phyloP scores from a whole-genome alignment of 176 grass and related monocot species.

The Microstegium vimineum region DNA sequence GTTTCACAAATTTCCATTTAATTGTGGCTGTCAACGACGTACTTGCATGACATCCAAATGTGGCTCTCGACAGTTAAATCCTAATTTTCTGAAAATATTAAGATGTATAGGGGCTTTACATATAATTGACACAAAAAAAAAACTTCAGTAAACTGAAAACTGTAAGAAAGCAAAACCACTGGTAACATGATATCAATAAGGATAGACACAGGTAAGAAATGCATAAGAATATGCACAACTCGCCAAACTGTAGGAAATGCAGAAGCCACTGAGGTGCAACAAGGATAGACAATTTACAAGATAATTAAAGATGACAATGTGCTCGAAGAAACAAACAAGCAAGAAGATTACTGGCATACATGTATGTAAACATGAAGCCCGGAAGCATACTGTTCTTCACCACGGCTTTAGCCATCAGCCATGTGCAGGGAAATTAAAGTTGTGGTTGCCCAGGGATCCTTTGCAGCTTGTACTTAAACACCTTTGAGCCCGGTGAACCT shows the following conservation, averaged over 20 bases:
- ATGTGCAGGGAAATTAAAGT: conserved; percentile 43
- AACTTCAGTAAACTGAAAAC: neutral
- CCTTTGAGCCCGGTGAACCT: conserved; percentile 14
- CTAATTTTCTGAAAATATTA: neutral
- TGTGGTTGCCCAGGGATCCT: conserved; percentile 53
- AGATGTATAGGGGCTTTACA: neutral
- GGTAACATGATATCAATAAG: too few species aligned
- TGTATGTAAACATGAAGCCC: too few species aligned
- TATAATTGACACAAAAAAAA: neutral
- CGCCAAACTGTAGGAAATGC: too few species aligned
- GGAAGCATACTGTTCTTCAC: conserved; percentile 5
- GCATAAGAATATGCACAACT: too few species aligned
- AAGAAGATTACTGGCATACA: neutral
- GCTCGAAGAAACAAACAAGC: too few species aligned
- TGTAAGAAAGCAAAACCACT: neutral
- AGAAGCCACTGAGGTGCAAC: too few species aligned
- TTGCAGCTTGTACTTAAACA: conserved; percentile 51
- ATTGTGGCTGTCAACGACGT: too few species aligned
- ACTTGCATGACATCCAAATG: too few species aligned
- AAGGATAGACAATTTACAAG: too few species aligned
- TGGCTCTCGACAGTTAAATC: neutral
- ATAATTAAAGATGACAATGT: too few species aligned
- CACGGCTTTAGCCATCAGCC: conserved; percentile 38
- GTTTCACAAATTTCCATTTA: neutral
- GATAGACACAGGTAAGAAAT: too few species aligned